A percentile compares a stretch with the other conserved stretches of the same genome.
These are phyloP conservation scores for Solanum ahanhuiri DNA, from an alignment of 257 asterid genomes.

Conservation along the genomic window DNA sequence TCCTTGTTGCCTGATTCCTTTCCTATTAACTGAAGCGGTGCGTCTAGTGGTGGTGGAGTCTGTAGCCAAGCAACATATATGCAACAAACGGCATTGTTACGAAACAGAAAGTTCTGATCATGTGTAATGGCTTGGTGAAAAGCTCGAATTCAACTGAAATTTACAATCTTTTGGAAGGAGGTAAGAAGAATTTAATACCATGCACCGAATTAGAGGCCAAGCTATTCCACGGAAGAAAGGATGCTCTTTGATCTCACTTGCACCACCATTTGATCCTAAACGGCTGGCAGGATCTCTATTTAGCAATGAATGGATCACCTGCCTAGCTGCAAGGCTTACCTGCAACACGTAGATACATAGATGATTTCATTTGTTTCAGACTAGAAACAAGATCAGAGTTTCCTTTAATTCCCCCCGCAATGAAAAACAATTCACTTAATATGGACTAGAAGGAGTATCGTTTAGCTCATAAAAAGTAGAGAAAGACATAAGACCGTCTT, in stretches of 20 bases:
- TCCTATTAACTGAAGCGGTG: slow-evolving; percentile 59
- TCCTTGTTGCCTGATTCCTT: slow-evolving; percentile 51
- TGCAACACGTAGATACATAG: slow-evolving; percentile 17
- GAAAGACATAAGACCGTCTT: neutral
- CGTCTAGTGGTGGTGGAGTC: slow-evolving; percentile 83
- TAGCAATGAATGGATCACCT: slow-evolving; percentile 64
- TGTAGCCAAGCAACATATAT: slow-evolving; percentile 17
- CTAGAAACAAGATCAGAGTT: neutral
- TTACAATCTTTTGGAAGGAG: neutral
- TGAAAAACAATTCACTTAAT: neutral
- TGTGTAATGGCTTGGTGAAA: neutral
- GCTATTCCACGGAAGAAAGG: slow-evolving; percentile 76
- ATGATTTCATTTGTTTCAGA: neutral
- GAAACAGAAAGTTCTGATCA: neutral
- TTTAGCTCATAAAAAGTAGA: neutral
- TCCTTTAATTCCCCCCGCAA: neutral
- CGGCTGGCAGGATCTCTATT: slow-evolving; percentile 78
- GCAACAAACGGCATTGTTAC: neutral
- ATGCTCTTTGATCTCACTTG: slow-evolving; percentile 81
- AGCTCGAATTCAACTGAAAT: neutral
- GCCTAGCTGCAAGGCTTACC: slow-evolving; percentile 76
- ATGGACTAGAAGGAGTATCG: neutral
- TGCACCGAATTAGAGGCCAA: slow-evolving; percentile 93
- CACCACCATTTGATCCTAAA: slow-evolving; percentile 81
- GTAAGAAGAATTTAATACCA: slow-evolving; percentile 33